Percentiles rank a stretch among this genome's conserved stretches.
These are phyloP conservation scores for Papiliotrema terrestris DNA, from an alignment of 1,284 basidiomycete genomes.

Conservation along the genomic window DNA sequence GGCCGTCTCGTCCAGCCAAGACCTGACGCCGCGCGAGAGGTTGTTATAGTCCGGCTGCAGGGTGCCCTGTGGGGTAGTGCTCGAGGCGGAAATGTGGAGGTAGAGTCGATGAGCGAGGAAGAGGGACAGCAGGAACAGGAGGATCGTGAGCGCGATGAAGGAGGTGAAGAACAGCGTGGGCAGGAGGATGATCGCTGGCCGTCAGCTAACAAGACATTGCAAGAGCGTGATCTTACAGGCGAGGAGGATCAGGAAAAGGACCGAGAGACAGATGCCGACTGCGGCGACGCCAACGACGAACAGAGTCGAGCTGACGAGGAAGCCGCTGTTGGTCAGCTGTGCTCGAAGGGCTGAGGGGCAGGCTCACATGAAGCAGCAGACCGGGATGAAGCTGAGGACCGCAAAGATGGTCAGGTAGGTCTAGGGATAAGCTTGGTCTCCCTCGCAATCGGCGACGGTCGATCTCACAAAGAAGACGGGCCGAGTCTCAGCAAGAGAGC, in stretches of 20 bases:
- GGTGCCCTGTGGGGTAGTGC: background rate
- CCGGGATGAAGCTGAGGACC: constrained; percentile 29
- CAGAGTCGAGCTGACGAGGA: constrained; percentile 16
- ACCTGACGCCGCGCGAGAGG: constrained; percentile 14
- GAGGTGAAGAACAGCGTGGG: constrained; percentile 36
- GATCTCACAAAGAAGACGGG: constrained; percentile 39
- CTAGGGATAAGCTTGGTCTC: constrained; percentile 14
- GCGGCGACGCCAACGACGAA: constrained; percentile 23
- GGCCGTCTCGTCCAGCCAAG: constrained; percentile 30
- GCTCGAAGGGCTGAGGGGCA: background rate
- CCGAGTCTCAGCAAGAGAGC: constrained; percentile 29
- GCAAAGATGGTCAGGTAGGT: constrained; percentile 38
- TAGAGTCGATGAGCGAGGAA: constrained; percentile 43
- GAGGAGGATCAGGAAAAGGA: constrained; percentile 21
- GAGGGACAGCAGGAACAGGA: constrained; percentile 28
- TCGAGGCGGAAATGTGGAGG: constrained; percentile 24
- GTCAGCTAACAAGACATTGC: background rate
- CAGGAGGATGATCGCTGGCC: constrained; percentile 29
- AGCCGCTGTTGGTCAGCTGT: constrained; percentile 17
- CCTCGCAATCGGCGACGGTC: background rate
- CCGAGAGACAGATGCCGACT: constrained; percentile 20
- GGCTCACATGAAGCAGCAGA: constrained; percentile 29
- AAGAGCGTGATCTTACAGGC: constrained; percentile 14
- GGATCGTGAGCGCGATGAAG: constrained; percentile 21
- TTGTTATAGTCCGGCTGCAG: constrained; percentile 1